Base-by-base conservation (phyloP, 2,329 filamentous ascomycete genomes). In the Fusarium sp. region DNA sequence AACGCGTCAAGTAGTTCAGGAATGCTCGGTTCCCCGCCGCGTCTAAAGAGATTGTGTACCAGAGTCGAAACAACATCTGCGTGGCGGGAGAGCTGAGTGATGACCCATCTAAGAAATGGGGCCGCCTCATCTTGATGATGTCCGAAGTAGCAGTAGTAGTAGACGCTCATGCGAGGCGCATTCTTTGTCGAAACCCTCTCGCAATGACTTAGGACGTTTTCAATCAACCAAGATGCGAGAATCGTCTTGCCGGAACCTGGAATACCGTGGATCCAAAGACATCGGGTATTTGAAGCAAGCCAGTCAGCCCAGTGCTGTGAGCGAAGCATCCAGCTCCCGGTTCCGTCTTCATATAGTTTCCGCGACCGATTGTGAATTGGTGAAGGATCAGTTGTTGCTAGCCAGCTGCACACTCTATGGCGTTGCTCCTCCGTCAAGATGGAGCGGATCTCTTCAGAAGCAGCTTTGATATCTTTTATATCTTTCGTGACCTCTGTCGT, bases 151-250 rank as follows among this genome's bases (percentile, higher is more conserved):
- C 56, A 50, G 24, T 50, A 50, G 8, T 50, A 50, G 18, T 50
- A 59, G 1, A 0, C 2, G 1, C 38, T 56, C 8, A 3, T 1
- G 1, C 15, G 30, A 20, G 32, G 32, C 1, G 17, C 0, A 2
- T 9, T 6, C 1, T 6, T 3, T 13, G 20, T 38, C 0, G 24
- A 36, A 1, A 17, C 11, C 0, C 1, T 24, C 0, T 20, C 3
- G 6, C 42, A 59, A 3, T 59, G 9, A 0, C 0, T 2, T 22
- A 20, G 24, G 2, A 7, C 3, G 2, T 28, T 26, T 30, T 11
- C 2, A 0, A 50, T 39, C 1, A 34, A 0, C 42, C 22, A 50
- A 0, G 42, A 48, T 11, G 56, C 20, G 1, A 59, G 32, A 3
- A 59, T 24, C 0, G 56, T 50, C n/a, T 59, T 50, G 1, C 42